A percentile compares a stretch with the other conserved stretches of the same genome.
Conservation (phyloP, 768 basidiomycete genomes). For the Rhizopogon rudus region DNA sequence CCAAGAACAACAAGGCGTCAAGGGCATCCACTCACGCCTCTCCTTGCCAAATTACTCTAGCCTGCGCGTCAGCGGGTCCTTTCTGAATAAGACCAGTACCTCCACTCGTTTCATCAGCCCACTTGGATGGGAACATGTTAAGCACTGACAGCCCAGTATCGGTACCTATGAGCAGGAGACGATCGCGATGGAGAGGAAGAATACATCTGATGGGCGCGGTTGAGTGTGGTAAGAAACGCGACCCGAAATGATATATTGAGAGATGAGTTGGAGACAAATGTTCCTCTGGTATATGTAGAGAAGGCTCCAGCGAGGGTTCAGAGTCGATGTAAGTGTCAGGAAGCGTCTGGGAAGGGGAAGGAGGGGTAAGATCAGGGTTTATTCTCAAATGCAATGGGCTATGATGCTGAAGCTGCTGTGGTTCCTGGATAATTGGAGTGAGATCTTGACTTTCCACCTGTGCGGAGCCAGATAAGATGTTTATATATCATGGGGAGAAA, state of each 20-base stretch:
- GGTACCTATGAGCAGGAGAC: conserved; percentile 71
- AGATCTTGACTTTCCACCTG: conserved; percentile 7
- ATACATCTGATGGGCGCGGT: conserved; percentile 71
- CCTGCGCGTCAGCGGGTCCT: conserved; percentile 69
- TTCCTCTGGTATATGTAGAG: conserved; percentile 39
- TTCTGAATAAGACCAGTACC: conserved; percentile 37
- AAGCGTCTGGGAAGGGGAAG: conserved; percentile 5
- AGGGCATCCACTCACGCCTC: conserved; percentile 52
- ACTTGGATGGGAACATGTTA: conserved; percentile 77
- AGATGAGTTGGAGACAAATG: conserved; percentile 57
- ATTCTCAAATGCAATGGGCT: conserved; percentile 41
- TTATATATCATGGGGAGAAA: not conserved
- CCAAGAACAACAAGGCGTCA: not conserved
- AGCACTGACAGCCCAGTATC: conserved; percentile 78
- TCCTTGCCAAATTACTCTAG: conserved; percentile 66
- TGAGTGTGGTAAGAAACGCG: conserved; percentile 79
- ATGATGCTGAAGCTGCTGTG: not conserved
- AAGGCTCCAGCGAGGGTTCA: conserved; percentile 17
- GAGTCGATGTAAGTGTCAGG: conserved; percentile 1
- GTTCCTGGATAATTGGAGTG: conserved; percentile 2
- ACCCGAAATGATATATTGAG: conserved; percentile 74
- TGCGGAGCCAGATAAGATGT: conserved; percentile 1
- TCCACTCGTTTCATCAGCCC: conserved; percentile 41
- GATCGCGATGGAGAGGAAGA: conserved; percentile 61
- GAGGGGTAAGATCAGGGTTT: conserved; percentile 28